These are phyloP conservation scores for Gnaphalium uliginosum DNA, from an alignment of 129 eudicot species.

Conservation along the genomic window DNA sequence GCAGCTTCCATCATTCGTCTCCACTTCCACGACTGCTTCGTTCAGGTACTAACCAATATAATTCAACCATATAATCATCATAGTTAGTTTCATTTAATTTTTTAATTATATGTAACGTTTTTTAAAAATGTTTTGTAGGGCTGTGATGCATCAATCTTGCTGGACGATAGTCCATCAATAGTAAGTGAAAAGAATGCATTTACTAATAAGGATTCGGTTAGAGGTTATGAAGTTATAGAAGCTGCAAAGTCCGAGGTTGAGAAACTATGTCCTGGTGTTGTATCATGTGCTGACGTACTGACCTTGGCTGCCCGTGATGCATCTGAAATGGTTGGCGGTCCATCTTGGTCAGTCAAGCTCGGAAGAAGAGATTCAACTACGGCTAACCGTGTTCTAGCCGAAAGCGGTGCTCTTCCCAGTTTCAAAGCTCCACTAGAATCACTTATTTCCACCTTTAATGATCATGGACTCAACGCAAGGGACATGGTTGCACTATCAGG, in stretches of 20 bases:
- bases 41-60: constrained; percentile 28
- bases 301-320: constrained; percentile 72
- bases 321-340: constrained; percentile 66
- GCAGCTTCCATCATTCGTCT: constrained; percentile 39
- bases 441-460: constrained; percentile 47
- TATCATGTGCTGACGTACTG: constrained; percentile 71
- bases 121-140: constrained; percentile 27
- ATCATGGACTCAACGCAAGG: constrained; percentile 51
- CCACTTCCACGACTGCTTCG: constrained; percentile 40
- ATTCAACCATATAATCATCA: background rate
- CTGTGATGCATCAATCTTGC: constrained; percentile 74
- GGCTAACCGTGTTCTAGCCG: constrained; percentile 55
- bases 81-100: background rate
- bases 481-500: constrained; percentile 82
- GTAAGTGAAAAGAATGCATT: constrained; percentile 17
- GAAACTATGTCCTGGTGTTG: constrained; percentile 52
- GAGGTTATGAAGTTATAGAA: constrained; percentile 50
- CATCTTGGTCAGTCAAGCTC: constrained; percentile 58
- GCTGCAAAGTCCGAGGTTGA: constrained; percentile 55
- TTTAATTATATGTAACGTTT: background rate
- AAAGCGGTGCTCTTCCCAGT: constrained; percentile 47
- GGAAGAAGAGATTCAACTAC: constrained; percentile 74
- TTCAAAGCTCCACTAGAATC: constrained; percentile 42
- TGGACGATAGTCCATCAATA: constrained; percentile 33
- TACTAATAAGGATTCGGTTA: constrained; percentile 44